These are phyloP conservation scores for Amanita polypyramis DNA, from an alignment of 768 basidiomycete species.

Conservation along the genomic window DNA sequence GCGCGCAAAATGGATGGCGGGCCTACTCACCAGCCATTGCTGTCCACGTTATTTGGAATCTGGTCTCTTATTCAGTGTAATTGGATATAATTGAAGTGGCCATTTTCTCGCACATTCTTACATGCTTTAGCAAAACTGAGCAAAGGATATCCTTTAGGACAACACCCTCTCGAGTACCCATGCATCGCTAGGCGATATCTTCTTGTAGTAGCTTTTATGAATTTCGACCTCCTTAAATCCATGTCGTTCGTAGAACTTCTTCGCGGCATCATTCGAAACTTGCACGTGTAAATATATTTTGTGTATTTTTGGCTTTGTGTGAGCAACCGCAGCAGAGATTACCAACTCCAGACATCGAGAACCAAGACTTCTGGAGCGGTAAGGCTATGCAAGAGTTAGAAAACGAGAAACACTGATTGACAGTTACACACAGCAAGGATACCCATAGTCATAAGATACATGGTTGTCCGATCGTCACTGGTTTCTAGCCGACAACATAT, in stretches of 20 bases:
- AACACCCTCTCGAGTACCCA: slow-evolving; percentile 74
- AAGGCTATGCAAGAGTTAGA: slow-evolving; percentile 43
- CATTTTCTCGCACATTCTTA: background rate
- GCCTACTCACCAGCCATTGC: background rate
- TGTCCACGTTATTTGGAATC: background rate
- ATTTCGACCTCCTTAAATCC: slow-evolving; percentile 64
- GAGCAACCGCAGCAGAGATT: slow-evolving; percentile 48
- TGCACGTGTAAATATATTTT: slow-evolving; percentile 83
- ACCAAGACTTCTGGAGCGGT: slow-evolving; percentile 71
- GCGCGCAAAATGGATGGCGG: background rate
- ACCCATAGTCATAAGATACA: slow-evolving; percentile 92
- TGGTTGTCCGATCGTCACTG: slow-evolving; percentile 39
- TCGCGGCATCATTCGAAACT: slow-evolving; percentile 67
- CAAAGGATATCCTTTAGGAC: slow-evolving; percentile 9
- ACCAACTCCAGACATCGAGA: slow-evolving; percentile 62
- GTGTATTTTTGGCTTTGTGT: slow-evolving; percentile 50
- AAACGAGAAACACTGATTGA: background rate
- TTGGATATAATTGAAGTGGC: slow-evolving; percentile 5
- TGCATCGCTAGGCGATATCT: slow-evolving; percentile 73
- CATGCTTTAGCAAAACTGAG: background rate
- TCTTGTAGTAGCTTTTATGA: slow-evolving; percentile 80
- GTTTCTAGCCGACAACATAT: slow-evolving; percentile 79
- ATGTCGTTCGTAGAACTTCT: slow-evolving; percentile 74
- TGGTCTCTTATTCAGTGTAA: background rate
- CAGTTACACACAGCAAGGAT: slow-evolving; percentile 64